Percentiles rank a stretch among this genome's conserved stretches.
Evolutionary conservation across 805 yeast genomes (phyloP).

Genomic region (Starmerella geochares): DNA sequence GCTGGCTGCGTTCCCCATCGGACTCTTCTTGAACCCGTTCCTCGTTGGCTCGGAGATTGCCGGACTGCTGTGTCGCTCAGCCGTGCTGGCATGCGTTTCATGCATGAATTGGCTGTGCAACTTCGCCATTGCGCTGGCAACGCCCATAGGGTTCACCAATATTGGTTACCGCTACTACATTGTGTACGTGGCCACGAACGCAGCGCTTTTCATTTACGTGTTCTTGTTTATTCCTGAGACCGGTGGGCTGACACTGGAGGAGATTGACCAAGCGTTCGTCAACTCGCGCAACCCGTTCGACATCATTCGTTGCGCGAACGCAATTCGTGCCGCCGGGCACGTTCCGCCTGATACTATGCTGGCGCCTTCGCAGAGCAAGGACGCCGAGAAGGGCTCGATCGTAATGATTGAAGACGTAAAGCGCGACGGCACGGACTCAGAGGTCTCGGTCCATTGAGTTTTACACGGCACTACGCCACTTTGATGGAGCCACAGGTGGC

Average conservation of each 20-base stretch:
- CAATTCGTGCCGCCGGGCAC: conserved; percentile 15
- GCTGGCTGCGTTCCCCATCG: conserved; percentile 41
- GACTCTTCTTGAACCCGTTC: conserved; percentile 34
- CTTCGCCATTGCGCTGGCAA: conserved; percentile 45
- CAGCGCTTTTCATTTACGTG: conserved; percentile 38
- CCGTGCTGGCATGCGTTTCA: conserved; percentile 46
- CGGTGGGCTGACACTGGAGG: conserved; percentile 49
- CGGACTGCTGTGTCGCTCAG: conserved; percentile 40
- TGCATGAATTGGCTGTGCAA: conserved; percentile 50
- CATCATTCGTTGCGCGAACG: conserved; percentile 15
- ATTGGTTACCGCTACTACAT: conserved; percentile 48
- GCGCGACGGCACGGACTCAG: background rate
- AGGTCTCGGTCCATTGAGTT: background rate
- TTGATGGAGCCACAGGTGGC: no score
- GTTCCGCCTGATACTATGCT: conserved; percentile 14
- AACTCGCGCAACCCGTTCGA: conserved; percentile 19
- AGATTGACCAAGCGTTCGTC: conserved; percentile 35
- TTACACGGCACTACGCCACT: no score
- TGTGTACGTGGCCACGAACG: conserved; percentile 48
- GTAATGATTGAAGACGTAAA: conserved; percentile 10
- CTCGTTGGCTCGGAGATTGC: conserved; percentile 48
- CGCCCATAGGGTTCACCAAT: conserved; percentile 42
- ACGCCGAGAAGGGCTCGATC: conserved; percentile 12
- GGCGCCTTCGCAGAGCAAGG: conserved; percentile 1
- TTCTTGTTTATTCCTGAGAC: conserved; percentile 49